Evolutionary conservation across 306 rosid genomes (phyloP), one percentile per base, ranked within the genome.

Genomic region (Prunus armeniaca): DNA sequence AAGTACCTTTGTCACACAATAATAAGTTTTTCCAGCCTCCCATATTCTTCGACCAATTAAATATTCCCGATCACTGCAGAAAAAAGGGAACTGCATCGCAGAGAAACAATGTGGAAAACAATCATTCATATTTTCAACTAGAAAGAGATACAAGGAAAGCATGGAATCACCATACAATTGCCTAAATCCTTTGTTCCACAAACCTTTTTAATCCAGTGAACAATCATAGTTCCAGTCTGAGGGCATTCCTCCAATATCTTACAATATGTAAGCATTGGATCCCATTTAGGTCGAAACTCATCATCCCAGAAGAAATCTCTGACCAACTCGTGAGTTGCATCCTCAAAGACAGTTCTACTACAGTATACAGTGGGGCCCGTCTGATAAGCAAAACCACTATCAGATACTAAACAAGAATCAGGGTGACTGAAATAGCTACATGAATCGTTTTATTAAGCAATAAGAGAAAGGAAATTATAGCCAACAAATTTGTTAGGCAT

Each of bases 281-380:
- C 99, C 99, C 99, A 96, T 83, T 88, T 89, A 79, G 90, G 90
- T 71, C 99, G 96, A 76, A 91, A 92, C 76, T 96, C 98, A 84
- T 96, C 99, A 78, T 96, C 99, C 99, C 99, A 96, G 78, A 96
- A 96, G 86, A 96, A 96, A 85, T 96, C 99, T 84, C 98, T 89
- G 22, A 96, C 99, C 87, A 96, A 67, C 87, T 96, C 99, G 2
- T 96, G 93, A 38, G 89, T 87, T 57, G 96, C 98, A 75, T 96
- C 99, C 86, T 96, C 98, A 81, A 92, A 96, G 58, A 92, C 87
- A 65, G 97, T 96, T 89, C 86, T 91, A 77, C 93, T 96, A 17
- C 96, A 89, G 84, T 96, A 96, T 78, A 91, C 78, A 72, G 93
- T 91, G 50, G 97, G 90, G 55, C 97, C 93, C 65, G 87, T 79